These are phyloP conservation scores for Barbatosphaeria neglecta DNA, from an alignment of 495 filamentous ascomycete genomes.

Conservation along the genomic window DNA sequence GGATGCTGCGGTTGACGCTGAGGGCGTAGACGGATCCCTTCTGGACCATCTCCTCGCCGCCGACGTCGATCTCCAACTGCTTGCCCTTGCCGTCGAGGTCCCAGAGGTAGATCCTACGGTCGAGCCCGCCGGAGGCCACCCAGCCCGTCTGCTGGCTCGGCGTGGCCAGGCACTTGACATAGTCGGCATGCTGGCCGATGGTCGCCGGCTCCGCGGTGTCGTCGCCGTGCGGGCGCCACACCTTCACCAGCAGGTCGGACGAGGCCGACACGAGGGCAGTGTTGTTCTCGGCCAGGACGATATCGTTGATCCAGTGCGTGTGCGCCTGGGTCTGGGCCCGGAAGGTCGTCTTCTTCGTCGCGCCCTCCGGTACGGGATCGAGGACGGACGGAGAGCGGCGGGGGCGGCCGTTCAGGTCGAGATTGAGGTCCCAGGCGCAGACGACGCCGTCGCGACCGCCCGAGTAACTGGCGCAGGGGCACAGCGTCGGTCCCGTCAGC, in stretches of 20 bases:
- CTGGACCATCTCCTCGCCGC: slow-evolving; percentile 63
- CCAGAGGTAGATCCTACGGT: slow-evolving; percentile 86
- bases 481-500: not conserved
- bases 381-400: slow-evolving; percentile 18
- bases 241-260: slow-evolving; percentile 86
- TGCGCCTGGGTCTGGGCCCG: slow-evolving; percentile 90
- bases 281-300: slow-evolving; percentile 74
- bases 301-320: slow-evolving; percentile 97
- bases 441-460: slow-evolving; percentile 91
- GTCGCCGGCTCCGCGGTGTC: slow-evolving; percentile 58
- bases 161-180: slow-evolving; percentile 86
- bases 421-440: slow-evolving; percentile 85
- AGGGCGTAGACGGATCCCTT: slow-evolving; percentile 95
- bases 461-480: slow-evolving; percentile 59
- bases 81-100: slow-evolving; percentile 81
- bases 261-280: slow-evolving; percentile 84
- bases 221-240: slow-evolving; percentile 81
- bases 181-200: slow-evolving; percentile 89
- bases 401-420: slow-evolving; percentile 32
- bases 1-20: slow-evolving; percentile 54
- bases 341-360: slow-evolving; percentile 45
- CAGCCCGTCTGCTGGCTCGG: slow-evolving; percentile 59
- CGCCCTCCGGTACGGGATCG: slow-evolving; percentile 12
- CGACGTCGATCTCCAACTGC: slow-evolving; percentile 71
- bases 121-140: slow-evolving; percentile 94